Evolutionary conservation across 495 filamentous ascomycete genomes (phyloP).

Genomic region (Astrothelium macrocarpum): DNA sequence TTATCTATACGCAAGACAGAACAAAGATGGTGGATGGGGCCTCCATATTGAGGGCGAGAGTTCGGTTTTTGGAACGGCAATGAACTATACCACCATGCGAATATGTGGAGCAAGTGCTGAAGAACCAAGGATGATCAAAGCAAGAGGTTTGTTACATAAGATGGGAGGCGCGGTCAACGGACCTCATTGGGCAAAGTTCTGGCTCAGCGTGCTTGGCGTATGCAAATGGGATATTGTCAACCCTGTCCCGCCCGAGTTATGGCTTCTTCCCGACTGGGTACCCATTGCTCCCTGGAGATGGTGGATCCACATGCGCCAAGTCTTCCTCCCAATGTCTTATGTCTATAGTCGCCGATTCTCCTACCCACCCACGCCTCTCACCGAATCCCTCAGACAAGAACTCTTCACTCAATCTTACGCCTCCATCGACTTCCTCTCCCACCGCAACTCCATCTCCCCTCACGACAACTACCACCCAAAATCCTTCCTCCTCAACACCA

Average conservation of each 20-base stretch:
- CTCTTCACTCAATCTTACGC: slow-evolving; percentile 73
- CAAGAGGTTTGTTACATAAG: slow-evolving; percentile 68
- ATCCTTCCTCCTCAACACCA: slow-evolving; percentile 61
- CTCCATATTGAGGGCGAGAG: slow-evolving; percentile 94
- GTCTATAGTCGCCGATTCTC: slow-evolving; percentile 72
- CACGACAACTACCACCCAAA: slow-evolving; percentile 92
- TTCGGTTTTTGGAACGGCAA: slow-evolving; percentile 76
- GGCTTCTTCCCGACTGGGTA: slow-evolving; percentile 92
- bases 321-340: slow-evolving; percentile 87
- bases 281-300: slow-evolving; percentile 92
- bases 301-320: slow-evolving; percentile 96
- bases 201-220: slow-evolving; percentile 74
- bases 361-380: slow-evolving; percentile 39
- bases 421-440: slow-evolving; percentile 60
- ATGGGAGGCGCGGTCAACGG: slow-evolving; percentile 76
- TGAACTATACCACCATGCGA: slow-evolving; percentile 83
- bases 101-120: slow-evolving; percentile 84
- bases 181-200: slow-evolving; percentile 94
- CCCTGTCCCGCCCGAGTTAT: slow-evolving; percentile 84
- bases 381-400: slow-evolving; percentile 66
- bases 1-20: slow-evolving; percentile 81
- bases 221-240: slow-evolving; percentile 89
- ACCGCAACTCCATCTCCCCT: slow-evolving; percentile 73
- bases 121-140: slow-evolving; percentile 77
- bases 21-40: slow-evolving; percentile 93